Evolutionary conservation across 306 rosid species (phyloP).

Genomic region (Castanea mollissima): DNA sequence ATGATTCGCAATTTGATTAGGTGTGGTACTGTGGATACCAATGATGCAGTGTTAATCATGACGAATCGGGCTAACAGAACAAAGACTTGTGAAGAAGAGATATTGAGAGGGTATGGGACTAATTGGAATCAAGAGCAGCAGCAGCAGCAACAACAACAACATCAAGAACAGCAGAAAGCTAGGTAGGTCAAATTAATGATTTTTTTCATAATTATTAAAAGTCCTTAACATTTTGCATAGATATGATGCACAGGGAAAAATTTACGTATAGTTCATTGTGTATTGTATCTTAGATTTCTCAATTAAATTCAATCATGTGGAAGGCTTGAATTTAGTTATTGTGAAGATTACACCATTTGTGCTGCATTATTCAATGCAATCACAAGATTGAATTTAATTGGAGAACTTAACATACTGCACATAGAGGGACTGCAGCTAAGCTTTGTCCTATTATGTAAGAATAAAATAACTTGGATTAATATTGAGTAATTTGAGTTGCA

Average conservation of each 20-base stretch:
- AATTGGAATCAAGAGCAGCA: constrained; percentile 40
- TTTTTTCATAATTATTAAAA: not conserved
- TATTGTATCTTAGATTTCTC: too few relatives aligned
- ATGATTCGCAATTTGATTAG: constrained; percentile 56
- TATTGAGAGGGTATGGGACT: constrained; percentile 40
- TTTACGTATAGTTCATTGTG: not conserved
- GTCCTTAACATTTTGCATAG: not conserved
- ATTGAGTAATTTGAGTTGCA: not conserved
- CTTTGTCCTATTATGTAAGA: too few relatives aligned
- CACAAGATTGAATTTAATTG: too few relatives aligned
- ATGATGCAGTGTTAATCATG: constrained; percentile 42
- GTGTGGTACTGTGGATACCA: constrained; percentile 54
- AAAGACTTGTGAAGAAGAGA: constrained; percentile 32
- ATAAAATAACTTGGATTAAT: not conserved
- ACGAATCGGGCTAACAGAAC: constrained; percentile 18
- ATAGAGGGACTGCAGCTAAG: too few relatives aligned
- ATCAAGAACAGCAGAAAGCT: constrained; percentile 11
- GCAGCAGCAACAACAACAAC: constrained; percentile 24
- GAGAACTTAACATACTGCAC: too few relatives aligned
- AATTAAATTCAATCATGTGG: too few relatives aligned
- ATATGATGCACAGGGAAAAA: not conserved
- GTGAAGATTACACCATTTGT: too few relatives aligned
- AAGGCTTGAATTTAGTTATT: too few relatives aligned
- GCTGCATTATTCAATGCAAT: too few relatives aligned
- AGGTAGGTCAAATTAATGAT: constrained; percentile 26